Evolutionary conservation across 2,329 filamentous ascomycete genomes (phyloP).

Genomic region (Sporothrix euskadiensis): DNA sequence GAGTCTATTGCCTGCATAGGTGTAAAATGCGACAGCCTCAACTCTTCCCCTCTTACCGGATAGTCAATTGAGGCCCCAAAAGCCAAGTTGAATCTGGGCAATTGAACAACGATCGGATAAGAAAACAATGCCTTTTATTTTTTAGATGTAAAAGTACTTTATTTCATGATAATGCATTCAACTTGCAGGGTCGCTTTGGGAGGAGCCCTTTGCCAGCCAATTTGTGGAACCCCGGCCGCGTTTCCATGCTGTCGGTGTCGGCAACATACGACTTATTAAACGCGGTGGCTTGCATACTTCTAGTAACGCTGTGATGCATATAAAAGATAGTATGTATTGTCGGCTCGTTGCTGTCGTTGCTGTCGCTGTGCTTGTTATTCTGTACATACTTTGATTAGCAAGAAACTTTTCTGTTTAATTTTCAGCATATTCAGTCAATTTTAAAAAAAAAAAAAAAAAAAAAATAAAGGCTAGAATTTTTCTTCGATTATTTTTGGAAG

Average conservation of each 20-base stretch:
- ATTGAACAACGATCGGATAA: not conserved
- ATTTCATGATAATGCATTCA: not conserved
- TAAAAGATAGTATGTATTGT: too few species aligned
- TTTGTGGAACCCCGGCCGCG: not conserved
- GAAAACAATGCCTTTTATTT: not conserved
- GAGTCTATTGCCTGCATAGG: not conserved
- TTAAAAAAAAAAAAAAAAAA: too few species aligned
- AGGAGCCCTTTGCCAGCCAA: not conserved
- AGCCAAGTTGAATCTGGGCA: not conserved
- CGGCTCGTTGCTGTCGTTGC: too few species aligned
- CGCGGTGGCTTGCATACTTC: not conserved
- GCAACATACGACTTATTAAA: not conserved
- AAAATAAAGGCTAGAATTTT: too few species aligned
- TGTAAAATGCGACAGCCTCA: not conserved
- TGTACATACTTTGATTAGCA: too few species aligned
- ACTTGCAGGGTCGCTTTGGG: not conserved
- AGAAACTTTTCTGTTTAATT: too few species aligned
- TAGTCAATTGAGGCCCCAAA: not conserved
- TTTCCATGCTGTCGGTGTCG: slow-evolving; percentile 6
- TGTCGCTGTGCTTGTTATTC: too few species aligned
- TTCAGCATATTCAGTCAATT: too few species aligned
- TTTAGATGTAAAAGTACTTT: not conserved
- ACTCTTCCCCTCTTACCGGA: not conserved
- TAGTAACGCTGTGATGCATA: not conserved
- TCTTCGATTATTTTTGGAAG: too few species aligned